These are phyloP conservation scores for Verruconis gallopava DNA, from an alignment of 2,329 filamentous ascomycete species.

Conservation along the genomic window DNA sequence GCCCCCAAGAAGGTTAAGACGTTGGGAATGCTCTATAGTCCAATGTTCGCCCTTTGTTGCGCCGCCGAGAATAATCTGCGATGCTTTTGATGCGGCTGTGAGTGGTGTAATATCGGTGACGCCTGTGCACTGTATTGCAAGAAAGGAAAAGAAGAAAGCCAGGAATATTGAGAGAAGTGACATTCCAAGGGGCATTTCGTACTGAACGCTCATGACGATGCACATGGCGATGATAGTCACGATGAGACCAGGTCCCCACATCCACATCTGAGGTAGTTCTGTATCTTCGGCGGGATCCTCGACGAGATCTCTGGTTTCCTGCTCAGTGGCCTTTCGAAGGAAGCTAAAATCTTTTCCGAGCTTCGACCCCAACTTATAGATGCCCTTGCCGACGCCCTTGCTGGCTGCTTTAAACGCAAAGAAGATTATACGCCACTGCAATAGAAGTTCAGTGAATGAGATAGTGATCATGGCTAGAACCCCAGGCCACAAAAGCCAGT, in stretches of 20 bases:
- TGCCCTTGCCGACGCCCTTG: conserved; percentile 30
- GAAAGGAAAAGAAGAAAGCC: conserved; percentile 48
- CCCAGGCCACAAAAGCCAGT: conserved; percentile 41
- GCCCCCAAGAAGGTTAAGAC: conserved; percentile 53
- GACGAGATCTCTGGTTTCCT: conserved; percentile 30
- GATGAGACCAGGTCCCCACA: conserved; percentile 37
- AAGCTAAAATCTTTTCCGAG: conserved; percentile 31
- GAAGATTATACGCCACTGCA: conserved; percentile 33
- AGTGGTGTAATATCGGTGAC: conserved; percentile 50
- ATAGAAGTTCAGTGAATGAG: conserved; percentile 33
- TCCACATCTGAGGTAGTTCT: conserved; percentile 40
- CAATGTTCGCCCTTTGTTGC: conserved; percentile 45
- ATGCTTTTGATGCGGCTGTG: conserved; percentile 54
- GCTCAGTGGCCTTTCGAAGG: conserved; percentile 30
- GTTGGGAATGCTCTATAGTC: conserved; percentile 40
- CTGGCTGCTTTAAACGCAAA: conserved; percentile 37
- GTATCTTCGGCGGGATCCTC: conserved; percentile 36
- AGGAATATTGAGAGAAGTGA: conserved; percentile 43
- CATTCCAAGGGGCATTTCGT: conserved; percentile 44
- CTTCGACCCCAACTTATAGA: conserved; percentile 28
- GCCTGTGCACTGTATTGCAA: conserved; percentile 47
- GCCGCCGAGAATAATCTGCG: conserved; percentile 54
- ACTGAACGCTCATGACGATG: conserved; percentile 41
- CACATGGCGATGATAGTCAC: conserved; percentile 37
- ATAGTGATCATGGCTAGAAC: conserved; percentile 38